Base-by-base conservation (phyloP, 257 asterid genomes). In the Datura wrightii region DNA sequence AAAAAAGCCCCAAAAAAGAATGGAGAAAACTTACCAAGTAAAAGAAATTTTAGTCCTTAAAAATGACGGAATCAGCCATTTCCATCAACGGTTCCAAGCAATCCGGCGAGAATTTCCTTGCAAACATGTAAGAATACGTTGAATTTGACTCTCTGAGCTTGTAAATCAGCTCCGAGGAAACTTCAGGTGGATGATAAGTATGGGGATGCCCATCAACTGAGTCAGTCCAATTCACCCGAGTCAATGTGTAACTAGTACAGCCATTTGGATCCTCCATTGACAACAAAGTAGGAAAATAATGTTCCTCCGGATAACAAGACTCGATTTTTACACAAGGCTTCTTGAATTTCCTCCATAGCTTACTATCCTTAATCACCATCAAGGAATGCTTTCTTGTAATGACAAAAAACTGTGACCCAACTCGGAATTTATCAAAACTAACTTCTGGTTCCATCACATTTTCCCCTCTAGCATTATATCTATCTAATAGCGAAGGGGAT, bases 171-270 rank as follows among this genome's bases (percentile, higher is more conserved):
- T 92, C 92, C 8, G 93, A 34, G 9, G 95, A 89, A 24, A 95
- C 89, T 83, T 95, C 98, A 6, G 85, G 53, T 31, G 93, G 95
- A 58, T 90, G 88, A 89, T 95, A 95, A 50, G 97, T 95, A 89
- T 90, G 98, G 3, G 99, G 99, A 81, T 95, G 99, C 7, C 99
- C 99, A 60, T 91, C 87, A 18, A 92, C 92, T 42, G 90, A 87
- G 52, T 89, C 97, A 0, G 97, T 95, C 99, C 99, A 95, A 89
- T 95, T 94, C 56, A 95, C 98, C 84, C 93, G 86, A n/a, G 99
- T 95, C 79, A 95, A 83, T 63, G 99, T 93, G 76, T 82, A 92
- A 2, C 84, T 85, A 31, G 93, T 86, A 69, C 97, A 93, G 5
- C 93, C 93, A 15, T 90, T 86, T 4, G 91, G 92, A 91, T 95